These are phyloP conservation scores for Dalbergia oliveri DNA, from an alignment of 306 rosid genomes.

Conservation along the genomic window DNA sequence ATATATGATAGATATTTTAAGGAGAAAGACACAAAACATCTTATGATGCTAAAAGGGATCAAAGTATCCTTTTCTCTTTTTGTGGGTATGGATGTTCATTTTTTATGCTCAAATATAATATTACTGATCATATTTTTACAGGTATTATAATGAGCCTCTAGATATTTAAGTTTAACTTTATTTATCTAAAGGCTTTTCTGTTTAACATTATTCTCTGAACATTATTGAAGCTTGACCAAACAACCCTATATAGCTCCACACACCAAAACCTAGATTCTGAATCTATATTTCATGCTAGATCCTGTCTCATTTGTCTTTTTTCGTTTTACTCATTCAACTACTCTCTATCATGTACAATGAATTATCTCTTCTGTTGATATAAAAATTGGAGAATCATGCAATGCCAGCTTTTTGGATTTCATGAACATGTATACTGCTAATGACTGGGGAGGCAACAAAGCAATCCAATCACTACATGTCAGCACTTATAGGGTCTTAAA, in stretches of 20 bases:
- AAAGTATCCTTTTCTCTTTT: too few relatives aligned
- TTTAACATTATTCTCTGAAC: not conserved
- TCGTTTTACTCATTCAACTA: not conserved
- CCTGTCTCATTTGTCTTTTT: constrained; percentile 46
- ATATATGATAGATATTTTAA: too few relatives aligned
- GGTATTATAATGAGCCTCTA: too few relatives aligned
- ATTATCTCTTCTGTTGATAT: not conserved
- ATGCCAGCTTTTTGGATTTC: constrained; percentile 40
- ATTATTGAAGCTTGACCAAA: constrained; percentile 25
- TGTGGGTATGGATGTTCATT: too few relatives aligned
- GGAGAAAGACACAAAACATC: too few relatives aligned
- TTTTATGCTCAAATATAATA: too few relatives aligned
- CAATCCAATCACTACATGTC: constrained; percentile 20
- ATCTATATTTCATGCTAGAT: constrained; percentile 43
- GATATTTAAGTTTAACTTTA: not conserved
- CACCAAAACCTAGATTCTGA: constrained; percentile 46
- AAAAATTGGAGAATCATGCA: constrained; percentile 45
- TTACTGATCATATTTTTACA: too few relatives aligned
- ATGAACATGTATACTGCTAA: constrained; percentile 25
- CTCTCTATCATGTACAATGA: not conserved
- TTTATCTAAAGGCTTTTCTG: too few relatives aligned
- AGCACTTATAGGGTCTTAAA: not conserved
- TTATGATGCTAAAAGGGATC: too few relatives aligned
- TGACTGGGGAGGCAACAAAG: constrained; percentile 46
- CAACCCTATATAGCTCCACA: constrained; percentile 13